Percentiles rank a stretch among this genome's conserved stretches.
Conservation (phyloP, 345 rosid genomes). For the Psidium friedrichsthalianum region DNA sequence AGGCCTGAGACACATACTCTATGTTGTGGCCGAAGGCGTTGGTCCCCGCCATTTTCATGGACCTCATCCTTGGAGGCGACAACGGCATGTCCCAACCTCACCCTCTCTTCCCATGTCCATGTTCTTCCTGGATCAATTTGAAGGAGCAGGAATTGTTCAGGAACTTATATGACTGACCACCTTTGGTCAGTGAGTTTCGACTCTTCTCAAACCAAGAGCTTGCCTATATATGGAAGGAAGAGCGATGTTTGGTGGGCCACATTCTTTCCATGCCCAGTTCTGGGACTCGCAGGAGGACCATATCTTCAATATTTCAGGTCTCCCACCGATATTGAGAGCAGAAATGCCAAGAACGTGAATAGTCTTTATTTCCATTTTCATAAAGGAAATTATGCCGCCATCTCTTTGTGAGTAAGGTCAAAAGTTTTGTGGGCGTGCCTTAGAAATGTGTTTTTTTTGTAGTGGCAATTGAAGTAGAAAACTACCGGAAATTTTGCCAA, state of each 20-base stretch:
- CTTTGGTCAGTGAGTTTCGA: slow-evolving; percentile 21
- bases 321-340: not conserved
- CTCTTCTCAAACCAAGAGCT: slow-evolving; percentile 53
- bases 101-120: slow-evolving; percentile 49
- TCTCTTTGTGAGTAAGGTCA: not conserved
- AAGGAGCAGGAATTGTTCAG: not conserved
- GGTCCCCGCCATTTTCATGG: slow-evolving; percentile 75
- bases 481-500: not conserved
- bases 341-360: not conserved
- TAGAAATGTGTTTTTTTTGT: not conserved
- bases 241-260: slow-evolving; percentile 50
- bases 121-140: not conserved
- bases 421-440: not conserved
- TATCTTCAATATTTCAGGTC: not conserved
- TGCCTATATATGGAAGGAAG: slow-evolving; percentile 25
- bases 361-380: not conserved
- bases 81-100: slow-evolving; percentile 39
- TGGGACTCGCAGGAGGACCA: not conserved
- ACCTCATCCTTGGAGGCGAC: slow-evolving; percentile 46
- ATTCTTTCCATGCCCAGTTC: slow-evolving; percentile 43
- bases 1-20: slow-evolving; percentile 75
- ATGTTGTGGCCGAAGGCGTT: slow-evolving; percentile 66
- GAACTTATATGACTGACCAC: not conserved
- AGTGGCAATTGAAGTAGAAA: not conserved
- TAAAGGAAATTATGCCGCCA: not conserved